phyloP scores from a whole-genome alignment of 2,329 filamentous ascomycete genomes.

The Teratosphaeriaceae sp. region DNA sequence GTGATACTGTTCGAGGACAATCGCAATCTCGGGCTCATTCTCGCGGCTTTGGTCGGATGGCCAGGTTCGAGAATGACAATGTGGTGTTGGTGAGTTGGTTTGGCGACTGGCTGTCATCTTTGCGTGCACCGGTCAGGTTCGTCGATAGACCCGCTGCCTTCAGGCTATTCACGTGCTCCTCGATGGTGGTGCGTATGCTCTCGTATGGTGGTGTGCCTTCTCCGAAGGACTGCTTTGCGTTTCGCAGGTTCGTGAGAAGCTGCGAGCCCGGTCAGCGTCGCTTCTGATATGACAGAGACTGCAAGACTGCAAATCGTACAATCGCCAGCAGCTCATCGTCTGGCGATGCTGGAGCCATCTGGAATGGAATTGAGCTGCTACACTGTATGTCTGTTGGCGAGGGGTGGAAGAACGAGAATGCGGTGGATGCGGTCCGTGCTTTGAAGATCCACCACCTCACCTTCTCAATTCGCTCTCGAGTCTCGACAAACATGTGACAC shows the following conservation, averaged over 20 bases:
- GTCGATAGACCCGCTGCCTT: background rate
- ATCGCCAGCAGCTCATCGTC: constrained; percentile 25
- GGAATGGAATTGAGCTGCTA: too few relatives aligned
- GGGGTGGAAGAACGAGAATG: background rate
- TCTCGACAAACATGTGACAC: too few relatives aligned
- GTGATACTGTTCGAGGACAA: too few relatives aligned
- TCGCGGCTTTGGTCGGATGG: constrained; percentile 6
- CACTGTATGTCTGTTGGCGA: background rate
- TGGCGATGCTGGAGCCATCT: constrained; percentile 2
- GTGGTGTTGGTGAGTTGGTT: background rate
- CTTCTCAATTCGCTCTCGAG: background rate
- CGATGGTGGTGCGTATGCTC: constrained; percentile 23
- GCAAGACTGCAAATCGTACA: constrained; percentile 5
- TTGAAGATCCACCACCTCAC: too few relatives aligned
- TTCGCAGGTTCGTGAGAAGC: constrained; percentile 31
- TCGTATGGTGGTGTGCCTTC: constrained; percentile 26
- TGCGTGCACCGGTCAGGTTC: background rate
- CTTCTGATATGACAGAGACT: background rate
- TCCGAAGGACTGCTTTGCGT: constrained; percentile 30
- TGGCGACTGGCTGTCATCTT: background rate
- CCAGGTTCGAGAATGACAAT: constrained; percentile 4
- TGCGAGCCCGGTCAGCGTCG: constrained; percentile 10
- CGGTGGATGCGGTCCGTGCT: background rate
- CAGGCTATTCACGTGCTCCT: constrained; percentile 22
- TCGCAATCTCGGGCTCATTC: background rate